Percentiles rank a stretch among this genome's conserved stretches.
These are phyloP conservation scores for Ophiostoma himal-ulmi DNA, from an alignment of 2,329 filamentous ascomycete genomes.

Conservation along the genomic window DNA sequence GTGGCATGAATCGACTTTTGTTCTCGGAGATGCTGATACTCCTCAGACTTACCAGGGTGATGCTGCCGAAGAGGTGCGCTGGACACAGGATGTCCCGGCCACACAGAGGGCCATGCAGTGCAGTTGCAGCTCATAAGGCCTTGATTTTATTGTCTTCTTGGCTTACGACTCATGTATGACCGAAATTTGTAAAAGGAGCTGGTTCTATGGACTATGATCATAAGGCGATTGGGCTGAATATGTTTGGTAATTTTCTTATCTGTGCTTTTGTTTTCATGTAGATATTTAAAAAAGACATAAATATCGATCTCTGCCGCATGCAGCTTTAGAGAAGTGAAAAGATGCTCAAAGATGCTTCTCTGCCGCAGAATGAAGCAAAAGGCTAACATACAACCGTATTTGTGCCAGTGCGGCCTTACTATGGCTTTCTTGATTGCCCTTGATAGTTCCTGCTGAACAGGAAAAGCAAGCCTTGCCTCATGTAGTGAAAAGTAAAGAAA, in stretches of 20 bases:
- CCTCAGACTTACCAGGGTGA: constrained; percentile 49
- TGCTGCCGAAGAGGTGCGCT: constrained; percentile 69
- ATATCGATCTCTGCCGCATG: background rate
- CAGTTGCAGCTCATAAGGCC: constrained; percentile 75
- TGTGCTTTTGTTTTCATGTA: background rate
- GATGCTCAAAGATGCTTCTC: background rate
- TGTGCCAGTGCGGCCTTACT: constrained; percentile 16
- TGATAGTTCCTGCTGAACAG: background rate
- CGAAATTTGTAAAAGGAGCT: background rate
- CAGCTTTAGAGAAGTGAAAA: background rate
- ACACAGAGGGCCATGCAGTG: constrained; percentile 80
- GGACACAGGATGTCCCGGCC: constrained; percentile 78
- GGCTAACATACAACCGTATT: constrained; percentile 8
- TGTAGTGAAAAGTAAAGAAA: constrained; percentile 4
- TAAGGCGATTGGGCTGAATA: background rate
- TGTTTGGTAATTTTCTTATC: background rate
- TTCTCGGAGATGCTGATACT: constrained; percentile 31
- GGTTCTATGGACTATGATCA: background rate
- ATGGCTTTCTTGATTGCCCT: background rate
- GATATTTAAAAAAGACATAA: constrained; percentile 10
- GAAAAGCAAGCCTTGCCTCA: background rate
- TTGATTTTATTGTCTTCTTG: background rate
- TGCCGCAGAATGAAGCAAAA: constrained; percentile 14
- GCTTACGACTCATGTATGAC: constrained; percentile 1
- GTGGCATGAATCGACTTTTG: constrained; percentile 54